Conservation (phyloP, 345 rosid genomes). For the Pugionium dolabratum region DNA sequence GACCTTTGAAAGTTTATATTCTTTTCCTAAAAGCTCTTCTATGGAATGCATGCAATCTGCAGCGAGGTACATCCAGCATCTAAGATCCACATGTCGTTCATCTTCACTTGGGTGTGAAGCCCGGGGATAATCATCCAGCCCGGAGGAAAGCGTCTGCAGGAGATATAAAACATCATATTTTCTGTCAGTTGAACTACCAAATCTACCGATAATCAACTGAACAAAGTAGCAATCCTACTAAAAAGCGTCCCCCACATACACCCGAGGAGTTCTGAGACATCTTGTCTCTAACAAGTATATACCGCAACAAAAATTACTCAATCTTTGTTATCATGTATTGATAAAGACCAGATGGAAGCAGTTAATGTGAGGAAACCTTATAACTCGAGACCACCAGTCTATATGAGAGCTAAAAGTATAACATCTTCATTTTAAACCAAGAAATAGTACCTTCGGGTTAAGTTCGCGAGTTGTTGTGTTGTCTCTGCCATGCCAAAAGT, state of each 20-base stretch:
- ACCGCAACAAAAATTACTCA: neutral
- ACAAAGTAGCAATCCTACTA: slow-evolving; percentile 1
- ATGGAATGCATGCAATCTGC: slow-evolving; percentile 88
- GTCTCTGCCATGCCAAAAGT: slow-evolving; percentile 98
- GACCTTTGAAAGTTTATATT: slow-evolving; percentile 52
- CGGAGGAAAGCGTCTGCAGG: slow-evolving; percentile 57
- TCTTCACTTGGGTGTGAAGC: slow-evolving; percentile 92
- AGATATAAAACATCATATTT: slow-evolving; percentile 15
- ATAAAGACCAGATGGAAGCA: slow-evolving; percentile 15
- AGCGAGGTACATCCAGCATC: slow-evolving; percentile 98
- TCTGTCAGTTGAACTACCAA: slow-evolving; percentile 8
- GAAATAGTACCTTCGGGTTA: slow-evolving; percentile 74
- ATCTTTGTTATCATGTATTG: neutral
- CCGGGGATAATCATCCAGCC: slow-evolving; percentile 96
- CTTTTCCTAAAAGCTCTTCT: slow-evolving; percentile 52
- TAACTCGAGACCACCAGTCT: neutral
- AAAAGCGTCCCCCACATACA: neutral
- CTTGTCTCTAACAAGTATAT: neutral
- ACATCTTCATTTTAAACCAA: slow-evolving; percentile 28
- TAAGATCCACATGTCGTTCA: slow-evolving; percentile 94
- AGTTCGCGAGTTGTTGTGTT: slow-evolving; percentile 63
- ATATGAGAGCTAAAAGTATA: neutral
- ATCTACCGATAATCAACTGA: neutral
- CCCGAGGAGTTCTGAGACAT: slow-evolving; percentile 2
- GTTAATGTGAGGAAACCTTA: neutral